Evolutionary conservation across 169 alveolate species (phyloP).

Genomic region (Plasmodium adleri): DNA sequence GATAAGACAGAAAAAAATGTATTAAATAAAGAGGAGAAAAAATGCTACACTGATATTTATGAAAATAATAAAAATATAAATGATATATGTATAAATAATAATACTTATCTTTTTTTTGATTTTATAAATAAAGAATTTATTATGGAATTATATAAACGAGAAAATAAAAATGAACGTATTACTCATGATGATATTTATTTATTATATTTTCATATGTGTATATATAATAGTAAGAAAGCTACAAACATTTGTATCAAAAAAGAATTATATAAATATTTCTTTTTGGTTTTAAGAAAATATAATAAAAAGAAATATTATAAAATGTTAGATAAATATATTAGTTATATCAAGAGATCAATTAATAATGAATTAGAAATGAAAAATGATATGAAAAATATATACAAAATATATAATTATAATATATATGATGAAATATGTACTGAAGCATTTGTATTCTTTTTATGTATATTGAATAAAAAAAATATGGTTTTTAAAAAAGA

Average conservation of each 20-base stretch:
- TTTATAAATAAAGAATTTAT: slow-evolving; percentile 39
- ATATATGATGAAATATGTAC: slow-evolving; percentile 19
- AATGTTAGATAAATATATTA: slow-evolving; percentile 56
- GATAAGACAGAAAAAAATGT: not conserved
- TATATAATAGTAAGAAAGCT: slow-evolving; percentile 68
- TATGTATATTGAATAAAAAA: slow-evolving; percentile 39
- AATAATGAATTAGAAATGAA: slow-evolving; percentile 37
- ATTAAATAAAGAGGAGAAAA: too few relatives aligned
- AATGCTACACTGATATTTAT: not conserved
- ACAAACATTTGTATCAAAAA: slow-evolving; percentile 32
- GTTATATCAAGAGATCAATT: slow-evolving; percentile 7
- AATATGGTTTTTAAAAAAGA: slow-evolving; percentile 42
- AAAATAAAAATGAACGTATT: slow-evolving; percentile 24
- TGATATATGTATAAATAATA: slow-evolving; percentile 12
- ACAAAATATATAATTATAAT: slow-evolving; percentile 50
- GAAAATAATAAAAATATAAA: slow-evolving; percentile 6
- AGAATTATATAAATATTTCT: slow-evolving; percentile 44
- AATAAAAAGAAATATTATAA: slow-evolving; percentile 44
- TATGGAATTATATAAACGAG: slow-evolving; percentile 3
- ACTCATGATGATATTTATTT: slow-evolving; percentile 55
- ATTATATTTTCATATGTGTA: slow-evolving; percentile 46
- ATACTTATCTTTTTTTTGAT: slow-evolving; percentile 33
- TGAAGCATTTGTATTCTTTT: slow-evolving; percentile 49
- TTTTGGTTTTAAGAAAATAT: slow-evolving; percentile 58
- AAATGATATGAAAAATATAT: slow-evolving; percentile 34